A percentile compares a stretch with the other conserved stretches of the same genome.
These are phyloP conservation scores for Yueomyces sinensis DNA, from an alignment of 805 yeast species.

Conservation along the genomic window DNA sequence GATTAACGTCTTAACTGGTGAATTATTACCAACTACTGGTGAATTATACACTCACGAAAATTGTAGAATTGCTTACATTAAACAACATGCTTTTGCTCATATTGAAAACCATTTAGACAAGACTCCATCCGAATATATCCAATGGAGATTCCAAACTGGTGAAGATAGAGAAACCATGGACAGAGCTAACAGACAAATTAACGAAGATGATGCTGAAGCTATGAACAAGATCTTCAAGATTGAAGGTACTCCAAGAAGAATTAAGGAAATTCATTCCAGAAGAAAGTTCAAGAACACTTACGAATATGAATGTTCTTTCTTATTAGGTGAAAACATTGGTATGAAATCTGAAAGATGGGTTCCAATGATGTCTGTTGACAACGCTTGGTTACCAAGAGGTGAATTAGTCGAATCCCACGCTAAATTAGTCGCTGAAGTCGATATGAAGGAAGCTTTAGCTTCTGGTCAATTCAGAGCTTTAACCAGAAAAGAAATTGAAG, in stretches of 20 bases:
- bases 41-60: slow-evolving; percentile 99
- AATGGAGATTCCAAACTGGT: slow-evolving; percentile 99
- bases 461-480: slow-evolving; percentile 99
- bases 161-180: slow-evolving; percentile 99
- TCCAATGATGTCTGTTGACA: slow-evolving; percentile 98
- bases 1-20: slow-evolving; percentile 98
- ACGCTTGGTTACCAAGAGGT: slow-evolving; percentile 99
- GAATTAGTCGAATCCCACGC: slow-evolving; percentile 94
- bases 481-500: slow-evolving; percentile 99
- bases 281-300: slow-evolving; percentile 99
- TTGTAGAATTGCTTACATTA: slow-evolving; percentile 99
- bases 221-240: slow-evolving; percentile 99
- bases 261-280: slow-evolving; percentile 87
- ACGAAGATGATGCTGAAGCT: slow-evolving; percentile 91
- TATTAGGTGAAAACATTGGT: slow-evolving; percentile 96
- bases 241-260: slow-evolving; percentile 98
- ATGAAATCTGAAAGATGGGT: slow-evolving; percentile 99
- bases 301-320: slow-evolving; percentile 98
- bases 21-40: slow-evolving; percentile 94
- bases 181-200: slow-evolving; percentile 98
- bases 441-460: slow-evolving; percentile 99
- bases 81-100: slow-evolving; percentile 99
- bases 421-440: slow-evolving; percentile 99
- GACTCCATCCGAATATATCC: slow-evolving; percentile 99
- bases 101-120: slow-evolving; percentile 97